phyloP scores from a whole-genome alignment of 768 basidiomycete genomes.

The Phanerochaete sordida region DNA sequence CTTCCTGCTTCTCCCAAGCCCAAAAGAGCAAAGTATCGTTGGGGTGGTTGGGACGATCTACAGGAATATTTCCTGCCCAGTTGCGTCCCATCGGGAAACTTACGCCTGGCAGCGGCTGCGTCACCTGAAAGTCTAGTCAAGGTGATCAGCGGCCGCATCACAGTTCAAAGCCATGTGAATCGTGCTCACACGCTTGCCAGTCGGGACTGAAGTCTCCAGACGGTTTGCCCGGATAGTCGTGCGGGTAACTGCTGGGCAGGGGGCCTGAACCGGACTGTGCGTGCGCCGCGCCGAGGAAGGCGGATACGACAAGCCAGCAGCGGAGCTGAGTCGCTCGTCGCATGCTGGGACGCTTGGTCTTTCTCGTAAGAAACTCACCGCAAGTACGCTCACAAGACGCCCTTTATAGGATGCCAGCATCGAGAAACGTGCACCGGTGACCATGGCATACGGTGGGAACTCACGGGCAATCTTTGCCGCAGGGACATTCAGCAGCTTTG shows the following conservation, averaged over 20 bases:
- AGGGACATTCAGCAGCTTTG: no score
- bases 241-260: slow-evolving; percentile 28
- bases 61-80: slow-evolving; percentile 35
- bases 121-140: slow-evolving; percentile 32
- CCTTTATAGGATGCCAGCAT: no score
- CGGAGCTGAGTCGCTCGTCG: not conserved
- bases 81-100: slow-evolving; percentile 30
- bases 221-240: slow-evolving; percentile 41
- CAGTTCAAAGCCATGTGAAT: not conserved
- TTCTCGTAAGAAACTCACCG: not conserved
- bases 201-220: slow-evolving; percentile 25
- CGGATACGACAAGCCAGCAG: not conserved
- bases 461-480: no score
- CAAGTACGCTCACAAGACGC: no score
- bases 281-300: not conserved
- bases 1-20: slow-evolving; percentile 34
- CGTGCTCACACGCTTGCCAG: slow-evolving; percentile 31
- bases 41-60: slow-evolving; percentile 28
- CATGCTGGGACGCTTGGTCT: not conserved
- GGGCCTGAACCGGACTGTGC: not conserved
- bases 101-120: slow-evolving; percentile 31
- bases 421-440: no score
- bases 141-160: not conserved
- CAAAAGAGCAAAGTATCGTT: slow-evolving; percentile 40
- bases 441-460: no score